Evolutionary conservation across 768 basidiomycete genomes (phyloP).

Genomic region (Lenzites betulinus): DNA sequence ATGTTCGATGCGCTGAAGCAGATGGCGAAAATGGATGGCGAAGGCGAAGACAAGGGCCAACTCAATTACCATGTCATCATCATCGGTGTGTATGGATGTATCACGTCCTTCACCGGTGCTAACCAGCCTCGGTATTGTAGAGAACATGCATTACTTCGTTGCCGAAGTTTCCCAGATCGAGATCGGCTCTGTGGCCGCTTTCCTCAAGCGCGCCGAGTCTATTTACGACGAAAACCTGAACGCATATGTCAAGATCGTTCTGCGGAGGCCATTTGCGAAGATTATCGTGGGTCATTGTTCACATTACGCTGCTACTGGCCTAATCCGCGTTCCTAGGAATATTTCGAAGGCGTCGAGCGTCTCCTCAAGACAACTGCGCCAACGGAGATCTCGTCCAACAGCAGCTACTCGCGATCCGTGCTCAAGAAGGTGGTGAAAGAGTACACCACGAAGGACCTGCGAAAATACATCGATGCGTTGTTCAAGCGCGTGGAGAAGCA

Average conservation of each 20-base stretch:
- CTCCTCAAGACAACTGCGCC: constrained; percentile 79
- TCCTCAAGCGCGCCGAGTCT: constrained; percentile 70
- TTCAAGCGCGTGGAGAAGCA: constrained; percentile 96
- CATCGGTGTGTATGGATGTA: constrained; percentile 64
- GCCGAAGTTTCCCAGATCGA: constrained; percentile 77
- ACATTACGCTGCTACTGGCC: not conserved
- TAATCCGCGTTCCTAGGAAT: constrained; percentile 62
- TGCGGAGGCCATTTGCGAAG: constrained; percentile 84
- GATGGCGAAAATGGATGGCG: constrained; percentile 94
- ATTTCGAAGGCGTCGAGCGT: constrained; percentile 91
- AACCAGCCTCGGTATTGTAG: constrained; percentile 40
- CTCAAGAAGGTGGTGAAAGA: constrained; percentile 89
- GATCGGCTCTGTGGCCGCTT: constrained; percentile 59
- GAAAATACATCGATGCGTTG: constrained; percentile 83
- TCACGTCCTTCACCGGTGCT: not conserved
- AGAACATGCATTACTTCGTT: constrained; percentile 96
- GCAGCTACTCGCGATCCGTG: constrained; percentile 70
- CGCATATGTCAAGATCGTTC: constrained; percentile 84
- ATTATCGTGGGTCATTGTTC: constrained; percentile 63
- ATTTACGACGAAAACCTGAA: constrained; percentile 89
- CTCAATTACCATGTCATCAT: constrained; percentile 95
- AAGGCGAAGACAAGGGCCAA: constrained; percentile 94
- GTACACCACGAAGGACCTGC: constrained; percentile 83
- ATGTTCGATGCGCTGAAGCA: constrained; percentile 95
- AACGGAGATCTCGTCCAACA: constrained; percentile 72